Evolutionary conservation across 257 asterid species (phyloP).

Genomic region (Hygrophila difformis): DNA sequence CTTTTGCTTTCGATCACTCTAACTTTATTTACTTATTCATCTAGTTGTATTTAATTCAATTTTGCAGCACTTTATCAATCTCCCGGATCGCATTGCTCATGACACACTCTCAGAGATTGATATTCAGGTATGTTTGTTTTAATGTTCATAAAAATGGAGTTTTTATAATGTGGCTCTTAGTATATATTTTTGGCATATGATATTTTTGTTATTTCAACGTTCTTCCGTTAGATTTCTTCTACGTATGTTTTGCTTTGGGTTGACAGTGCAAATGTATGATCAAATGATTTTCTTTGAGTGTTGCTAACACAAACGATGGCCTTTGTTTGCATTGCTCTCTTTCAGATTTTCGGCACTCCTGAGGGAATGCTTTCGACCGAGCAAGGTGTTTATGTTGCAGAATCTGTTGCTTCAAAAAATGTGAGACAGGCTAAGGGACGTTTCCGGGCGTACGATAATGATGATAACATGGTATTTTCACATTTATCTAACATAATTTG

Average conservation of each 20-base stretch:
- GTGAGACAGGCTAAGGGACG: conserved; percentile 94
- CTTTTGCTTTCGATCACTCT: background rate
- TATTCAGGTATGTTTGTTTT: too few species aligned
- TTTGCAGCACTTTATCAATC: conserved; percentile 63
- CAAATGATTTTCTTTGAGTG: too few species aligned
- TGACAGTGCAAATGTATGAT: too few species aligned
- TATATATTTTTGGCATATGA: too few species aligned
- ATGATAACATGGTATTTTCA: conserved; percentile 37
- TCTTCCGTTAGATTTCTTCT: too few species aligned
- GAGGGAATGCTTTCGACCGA: conserved; percentile 89
- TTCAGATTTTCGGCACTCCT: conserved; percentile 81
- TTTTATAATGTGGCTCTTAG: too few species aligned
- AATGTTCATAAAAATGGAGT: too few species aligned
- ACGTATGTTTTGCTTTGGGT: too few species aligned
- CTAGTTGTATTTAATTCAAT: conserved; percentile 17
- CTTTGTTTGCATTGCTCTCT: conserved; percentile 7
- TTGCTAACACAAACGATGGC: too few species aligned
- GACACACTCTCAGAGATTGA: conserved; percentile 66
- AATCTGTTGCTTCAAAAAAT: conserved; percentile 63
- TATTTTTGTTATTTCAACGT: too few species aligned
- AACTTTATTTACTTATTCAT: background rate
- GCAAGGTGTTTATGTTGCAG: conserved; percentile 88
- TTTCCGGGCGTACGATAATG: conserved; percentile 50
- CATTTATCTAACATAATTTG: too few species aligned
- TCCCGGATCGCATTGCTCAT: conserved; percentile 68